Percentiles rank a stretch among this genome's conserved stretches.
Evolutionary conservation across 345 rosid species (phyloP).

Genomic region (Gossypium stocksii): DNA sequence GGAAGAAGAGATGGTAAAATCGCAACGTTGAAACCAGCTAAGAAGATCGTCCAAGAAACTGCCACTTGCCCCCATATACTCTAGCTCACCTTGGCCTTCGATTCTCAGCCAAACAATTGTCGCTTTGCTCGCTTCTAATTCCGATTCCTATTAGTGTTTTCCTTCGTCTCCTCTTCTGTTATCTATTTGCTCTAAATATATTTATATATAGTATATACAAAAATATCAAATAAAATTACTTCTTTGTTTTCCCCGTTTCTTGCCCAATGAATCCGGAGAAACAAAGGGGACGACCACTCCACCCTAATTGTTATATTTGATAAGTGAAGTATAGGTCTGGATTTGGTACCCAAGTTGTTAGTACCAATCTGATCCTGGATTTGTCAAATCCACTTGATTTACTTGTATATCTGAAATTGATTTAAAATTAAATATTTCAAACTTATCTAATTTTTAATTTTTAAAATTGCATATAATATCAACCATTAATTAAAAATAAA

Average conservation of each 20-base stretch:
- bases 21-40: constrained; percentile 80
- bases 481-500: too few relatives aligned
- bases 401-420: too few relatives aligned
- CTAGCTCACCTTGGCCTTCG: background rate
- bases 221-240: background rate
- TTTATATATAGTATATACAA: background rate
- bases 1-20: constrained; percentile 25
- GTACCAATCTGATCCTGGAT: too few relatives aligned
- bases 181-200: background rate
- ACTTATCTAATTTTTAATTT: too few relatives aligned
- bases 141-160: background rate
- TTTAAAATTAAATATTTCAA: too few relatives aligned
- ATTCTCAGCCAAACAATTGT: background rate
- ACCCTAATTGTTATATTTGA: too few relatives aligned
- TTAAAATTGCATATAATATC: too few relatives aligned
- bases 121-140: background rate
- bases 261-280: background rate
- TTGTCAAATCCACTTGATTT: too few relatives aligned
- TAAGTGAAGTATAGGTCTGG: too few relatives aligned
- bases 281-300: background rate
- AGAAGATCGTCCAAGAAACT: constrained; percentile 75
- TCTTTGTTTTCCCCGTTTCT: background rate
- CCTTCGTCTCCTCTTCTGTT: background rate
- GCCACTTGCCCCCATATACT: constrained; percentile 61
- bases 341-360: too few relatives aligned